phyloP scores from a whole-genome alignment of 352 stramenopile genomes.

The Elongisporangium prolatum region DNA sequence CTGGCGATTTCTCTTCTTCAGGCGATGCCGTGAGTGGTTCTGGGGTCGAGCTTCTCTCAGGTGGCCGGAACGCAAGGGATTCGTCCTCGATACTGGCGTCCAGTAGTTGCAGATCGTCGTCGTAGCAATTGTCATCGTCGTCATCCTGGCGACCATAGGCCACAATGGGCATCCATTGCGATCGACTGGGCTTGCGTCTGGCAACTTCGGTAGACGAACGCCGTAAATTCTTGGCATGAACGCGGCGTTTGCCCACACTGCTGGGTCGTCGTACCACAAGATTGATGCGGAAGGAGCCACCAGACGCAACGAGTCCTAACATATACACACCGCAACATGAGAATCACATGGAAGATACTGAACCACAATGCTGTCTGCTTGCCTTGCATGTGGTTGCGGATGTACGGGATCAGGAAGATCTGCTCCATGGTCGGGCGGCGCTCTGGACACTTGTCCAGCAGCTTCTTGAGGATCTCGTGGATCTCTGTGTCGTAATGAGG shows the following conservation, averaged over 20 bases:
- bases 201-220: constrained; percentile 32
- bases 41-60: constrained; percentile 53
- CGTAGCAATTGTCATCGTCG: constrained; percentile 26
- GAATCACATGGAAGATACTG: not conserved
- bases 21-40: constrained; percentile 31
- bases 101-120: constrained; percentile 43
- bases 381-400: constrained; percentile 74
- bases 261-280: constrained; percentile 23
- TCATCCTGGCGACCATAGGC: constrained; percentile 16
- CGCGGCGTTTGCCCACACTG: constrained; percentile 23
- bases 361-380: not conserved
- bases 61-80: constrained; percentile 39
- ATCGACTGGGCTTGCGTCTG: constrained; percentile 6
- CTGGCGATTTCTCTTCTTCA: constrained; percentile 14
- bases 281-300: constrained; percentile 48
- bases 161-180: constrained; percentile 46
- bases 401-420: constrained; percentile 68
- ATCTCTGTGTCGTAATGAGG: constrained; percentile 58
- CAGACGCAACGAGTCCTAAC: constrained; percentile 42
- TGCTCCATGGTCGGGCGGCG: constrained; percentile 65
- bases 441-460: constrained; percentile 68
- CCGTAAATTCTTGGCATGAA: constrained; percentile 42
- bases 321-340: not conserved
- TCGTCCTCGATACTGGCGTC: constrained; percentile 43
- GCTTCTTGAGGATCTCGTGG: constrained; percentile 33